Conservation (phyloP, 495 filamentous ascomycete genomes). For the Chaetomidium leptoderma region DNA sequence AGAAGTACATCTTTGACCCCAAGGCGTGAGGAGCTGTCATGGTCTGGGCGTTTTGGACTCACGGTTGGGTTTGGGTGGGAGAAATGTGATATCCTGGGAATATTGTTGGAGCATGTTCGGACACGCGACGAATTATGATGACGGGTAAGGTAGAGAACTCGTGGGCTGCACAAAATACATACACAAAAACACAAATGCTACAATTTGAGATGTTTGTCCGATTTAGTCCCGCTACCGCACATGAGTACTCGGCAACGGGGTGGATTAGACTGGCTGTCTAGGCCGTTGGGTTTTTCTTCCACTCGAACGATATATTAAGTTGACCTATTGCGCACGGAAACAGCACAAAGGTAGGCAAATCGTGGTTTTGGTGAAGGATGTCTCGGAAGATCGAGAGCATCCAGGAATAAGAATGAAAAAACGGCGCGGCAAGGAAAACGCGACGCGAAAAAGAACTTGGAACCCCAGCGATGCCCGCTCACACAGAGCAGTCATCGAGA, state of each 20-base stretch:
- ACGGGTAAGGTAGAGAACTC: background rate
- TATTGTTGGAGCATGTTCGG: background rate
- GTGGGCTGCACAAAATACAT: background rate
- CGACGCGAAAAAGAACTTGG: background rate
- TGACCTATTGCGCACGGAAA: constrained; percentile 50
- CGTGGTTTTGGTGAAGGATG: constrained; percentile 37
- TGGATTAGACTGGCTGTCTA: constrained; percentile 62
- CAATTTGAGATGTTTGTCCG: constrained; percentile 54
- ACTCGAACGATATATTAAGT: constrained; percentile 55
- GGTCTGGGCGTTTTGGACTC: background rate
- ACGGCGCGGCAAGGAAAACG: background rate
- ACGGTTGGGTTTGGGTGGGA: background rate
- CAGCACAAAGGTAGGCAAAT: constrained; percentile 54
- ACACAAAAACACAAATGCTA: background rate
- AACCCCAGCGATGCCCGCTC: background rate
- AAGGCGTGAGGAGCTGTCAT: background rate
- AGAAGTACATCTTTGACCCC: constrained; percentile 31
- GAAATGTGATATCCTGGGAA: background rate
- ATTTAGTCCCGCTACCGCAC: constrained; percentile 57
- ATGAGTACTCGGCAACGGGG: constrained; percentile 47
- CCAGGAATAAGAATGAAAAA: background rate
- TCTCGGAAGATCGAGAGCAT: background rate
- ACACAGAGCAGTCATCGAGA: background rate
- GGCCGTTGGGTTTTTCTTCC: constrained; percentile 54
- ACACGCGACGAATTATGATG: background rate